Base-by-base conservation (phyloP, 495 filamentous ascomycete species). In the Penicillium salamii region DNA sequence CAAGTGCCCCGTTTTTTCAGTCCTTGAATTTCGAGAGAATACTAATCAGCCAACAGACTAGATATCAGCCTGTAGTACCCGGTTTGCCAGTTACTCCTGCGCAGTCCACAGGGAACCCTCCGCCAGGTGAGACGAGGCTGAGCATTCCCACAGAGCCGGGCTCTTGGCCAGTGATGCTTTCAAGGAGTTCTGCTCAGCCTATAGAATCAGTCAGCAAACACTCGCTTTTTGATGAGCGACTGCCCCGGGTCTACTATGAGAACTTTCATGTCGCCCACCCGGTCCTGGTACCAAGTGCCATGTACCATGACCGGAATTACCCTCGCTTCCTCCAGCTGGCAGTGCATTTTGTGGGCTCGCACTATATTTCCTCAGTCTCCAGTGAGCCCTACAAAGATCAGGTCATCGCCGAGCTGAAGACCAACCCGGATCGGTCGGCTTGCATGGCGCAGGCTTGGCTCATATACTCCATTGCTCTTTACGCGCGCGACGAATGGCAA, bases 211-310 rank as follows among this genome's bases (percentile, higher is more conserved):
- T 42, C 19, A 47, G 56, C 15, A 50, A 61, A 11, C 19, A 53
- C n/a, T 59, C 58, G 44, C 50, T 49, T n/a, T 46, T 53, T 14
- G 69, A 73, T 35, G 63, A 66, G 20, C 69, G 69, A 4, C 57
- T 66, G 17, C 47, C 62, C 4, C 64, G 69, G 0, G 41, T 71
- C 19, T 72, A 59, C 41, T 72, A 72, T 48, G 69, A 72, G 26
- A 65, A 72, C 28, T 72, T 72, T 19, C 69, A 72, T 53, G 49
- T 63, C 20, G 68, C 69, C 0, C 69, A 72, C 55, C 69, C 69
- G 1, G 64, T 72, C 18, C 37, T 74, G 34, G 63, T 72, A 13
- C 70, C 70, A 1, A 58, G 52, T 31, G 39, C 48, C 6, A 29
- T 54, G 11, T 74, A 71, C 49, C 54, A 65, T 11, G 61, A 66